Evolutionary conservation across 192 early-diverging fungal genomes (phyloP), one percentile per base, ranked within the genome.

Genomic region (Rhizophagus prolifer): DNA sequence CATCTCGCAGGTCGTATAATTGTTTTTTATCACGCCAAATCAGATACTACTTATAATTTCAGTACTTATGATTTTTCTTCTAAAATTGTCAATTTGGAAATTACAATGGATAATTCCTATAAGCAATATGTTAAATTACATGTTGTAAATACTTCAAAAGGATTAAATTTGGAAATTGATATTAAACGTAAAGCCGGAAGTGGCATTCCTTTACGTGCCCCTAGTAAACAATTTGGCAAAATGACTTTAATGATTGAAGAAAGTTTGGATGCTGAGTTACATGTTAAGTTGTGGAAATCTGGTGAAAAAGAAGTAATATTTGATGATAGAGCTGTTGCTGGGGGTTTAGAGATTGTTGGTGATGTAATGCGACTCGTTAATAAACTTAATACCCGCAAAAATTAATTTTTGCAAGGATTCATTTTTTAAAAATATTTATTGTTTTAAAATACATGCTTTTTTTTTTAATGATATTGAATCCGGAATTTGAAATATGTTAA

Each of bases 31-130:
- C 77, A 83, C 36, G 78, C 81, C 0, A 58, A 66, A 1, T 75
- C 81, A n/a, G 85, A 85, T 59, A 81, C 73, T 7, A 58, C 81
- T 1, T 83, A 81, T 71, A 85, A 85, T 16, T 82, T 85, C 30
- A 81, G 79, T 23, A 67, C 73, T 21, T 85, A 85, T 67, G 69
- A 76, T 10, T 54, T 72, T 25, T 64, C 58, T 34, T 74, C 76
- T 23, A 58, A 58, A 8, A 14, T 80, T 23, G 47, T 72, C 19
- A 9, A 59, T 9, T n/a, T 85, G 9, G 75, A 44, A 14, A 72
- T 84, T 9, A 67, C 78, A 0, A 9, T 82, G 38, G 60, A 81
- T 38, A 26, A 66, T 8, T 60, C 74, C 2, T 7, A 46, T 4
- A 66, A 65, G 2, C 81, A 83, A 58, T 70, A 77, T 46, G 61